A percentile compares a stretch with the other conserved stretches of the same genome.
These are phyloP conservation scores for Grigorovia transvaalensis DNA, from an alignment of 805 yeast genomes.

Conservation along the genomic window DNA sequence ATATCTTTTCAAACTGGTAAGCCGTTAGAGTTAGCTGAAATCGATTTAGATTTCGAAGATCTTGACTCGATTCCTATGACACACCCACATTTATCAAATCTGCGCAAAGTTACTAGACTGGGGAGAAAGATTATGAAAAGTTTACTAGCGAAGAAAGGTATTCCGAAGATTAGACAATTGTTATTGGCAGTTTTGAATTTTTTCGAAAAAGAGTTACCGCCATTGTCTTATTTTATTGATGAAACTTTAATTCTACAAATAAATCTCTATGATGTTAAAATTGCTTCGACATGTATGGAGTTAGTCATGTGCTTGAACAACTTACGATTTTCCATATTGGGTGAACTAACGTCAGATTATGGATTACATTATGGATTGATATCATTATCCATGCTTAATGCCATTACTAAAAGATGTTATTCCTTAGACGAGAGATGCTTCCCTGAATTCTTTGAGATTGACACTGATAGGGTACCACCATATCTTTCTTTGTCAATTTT, in stretches of 20 bases:
- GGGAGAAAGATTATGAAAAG: constrained; percentile 12
- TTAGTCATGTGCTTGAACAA: constrained; percentile 8
- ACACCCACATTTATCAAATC: constrained; percentile 6
- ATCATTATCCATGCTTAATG: constrained; percentile 12
- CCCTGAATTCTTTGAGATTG: constrained; percentile 8
- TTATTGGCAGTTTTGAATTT: not conserved
- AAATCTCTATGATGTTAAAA: constrained; percentile 1
- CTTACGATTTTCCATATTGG: constrained; percentile 8
- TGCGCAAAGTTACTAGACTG: constrained; percentile 10
- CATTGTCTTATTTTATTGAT: not conserved
- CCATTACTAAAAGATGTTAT: constrained; percentile 6
- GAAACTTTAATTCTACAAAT: not conserved
- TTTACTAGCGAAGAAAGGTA: constrained; percentile 4
- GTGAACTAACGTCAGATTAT: constrained; percentile 6
- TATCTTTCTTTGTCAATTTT: constrained; percentile 4
- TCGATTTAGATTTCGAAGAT: constrained; percentile 6
- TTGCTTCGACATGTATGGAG: constrained; percentile 1
- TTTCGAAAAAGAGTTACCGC: constrained; percentile 2
- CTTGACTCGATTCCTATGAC: not conserved
- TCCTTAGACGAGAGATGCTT: constrained; percentile 12
- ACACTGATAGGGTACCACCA: constrained; percentile 12
- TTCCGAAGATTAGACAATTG: constrained; percentile 8
- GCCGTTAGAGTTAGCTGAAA: constrained; percentile 8
- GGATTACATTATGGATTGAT: constrained; percentile 4
- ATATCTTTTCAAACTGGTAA: constrained; percentile 19